phyloP scores from a whole-genome alignment of 1,284 basidiomycete species.

The Volvariella volvacea region DNA sequence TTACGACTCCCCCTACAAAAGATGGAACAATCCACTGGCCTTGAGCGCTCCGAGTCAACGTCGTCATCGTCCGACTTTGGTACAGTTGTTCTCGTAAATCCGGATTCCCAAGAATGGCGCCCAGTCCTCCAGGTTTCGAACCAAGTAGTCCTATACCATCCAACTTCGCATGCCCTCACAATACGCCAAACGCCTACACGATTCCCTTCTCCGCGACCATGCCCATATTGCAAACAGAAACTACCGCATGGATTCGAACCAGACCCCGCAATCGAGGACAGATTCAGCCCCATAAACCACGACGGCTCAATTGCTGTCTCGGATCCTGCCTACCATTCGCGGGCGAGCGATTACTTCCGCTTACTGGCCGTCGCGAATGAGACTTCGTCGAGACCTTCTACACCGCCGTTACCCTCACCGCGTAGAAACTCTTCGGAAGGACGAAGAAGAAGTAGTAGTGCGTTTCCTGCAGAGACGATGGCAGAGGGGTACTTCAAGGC shows the following conservation, averaged over 20 bases:
- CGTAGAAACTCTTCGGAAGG: constrained; percentile 8
- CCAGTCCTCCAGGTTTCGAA: constrained; percentile 73
- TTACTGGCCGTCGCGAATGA: constrained; percentile 66
- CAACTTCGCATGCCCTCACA: constrained; percentile 77
- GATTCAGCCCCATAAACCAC: not conserved
- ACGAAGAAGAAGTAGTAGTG: constrained; percentile 15
- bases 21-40: no score
- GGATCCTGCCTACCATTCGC: constrained; percentile 34
- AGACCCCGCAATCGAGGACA: no score
- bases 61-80: not conserved
- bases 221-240: constrained; percentile 67
- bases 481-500: constrained; percentile 80
- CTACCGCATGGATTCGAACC: constrained; percentile 35
- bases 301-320: constrained; percentile 22
- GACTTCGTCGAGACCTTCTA: constrained; percentile 49
- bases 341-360: constrained; percentile 71
- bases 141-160: constrained; percentile 86
- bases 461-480: constrained; percentile 61
- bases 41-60: no score
- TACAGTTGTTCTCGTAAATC: constrained; percentile 9
- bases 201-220: constrained; percentile 20
- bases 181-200: constrained; percentile 38
- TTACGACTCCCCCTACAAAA: no score
- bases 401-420: constrained; percentile 25
- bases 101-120: constrained; percentile 47